phyloP scores from a whole-genome alignment of 495 filamentous ascomycete species.

The Entonaema liquescens region DNA sequence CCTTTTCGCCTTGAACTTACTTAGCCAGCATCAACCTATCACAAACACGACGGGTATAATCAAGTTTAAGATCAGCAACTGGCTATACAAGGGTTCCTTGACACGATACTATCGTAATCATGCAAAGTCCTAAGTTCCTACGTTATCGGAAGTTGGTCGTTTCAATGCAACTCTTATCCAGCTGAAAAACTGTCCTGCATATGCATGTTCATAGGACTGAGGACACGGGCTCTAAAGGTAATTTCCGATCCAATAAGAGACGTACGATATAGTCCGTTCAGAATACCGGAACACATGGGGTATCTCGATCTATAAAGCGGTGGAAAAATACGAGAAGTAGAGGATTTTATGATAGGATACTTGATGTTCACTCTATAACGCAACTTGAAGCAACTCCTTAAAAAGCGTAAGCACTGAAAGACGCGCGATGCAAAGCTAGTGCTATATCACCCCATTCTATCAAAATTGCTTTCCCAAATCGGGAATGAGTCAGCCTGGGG shows the following conservation, averaged over 20 bases:
- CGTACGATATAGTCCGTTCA: not conserved
- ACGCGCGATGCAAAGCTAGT: not conserved
- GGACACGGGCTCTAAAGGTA: not conserved
- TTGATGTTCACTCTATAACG: too few species aligned
- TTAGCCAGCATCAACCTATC: too few species aligned
- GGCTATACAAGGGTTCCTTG: not conserved
- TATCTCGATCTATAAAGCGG: not conserved
- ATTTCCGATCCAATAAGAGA: not conserved
- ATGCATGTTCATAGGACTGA: not conserved
- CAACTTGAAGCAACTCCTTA: too few species aligned
- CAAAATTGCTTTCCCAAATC: not conserved
- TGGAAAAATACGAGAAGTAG: not conserved
- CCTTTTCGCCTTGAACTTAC: too few species aligned
- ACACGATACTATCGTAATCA: not conserved
- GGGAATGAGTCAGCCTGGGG: slow-evolving; percentile 12
- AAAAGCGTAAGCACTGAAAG: not conserved
- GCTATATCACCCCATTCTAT: not conserved
- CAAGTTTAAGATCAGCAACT: too few species aligned
- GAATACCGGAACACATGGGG: not conserved
- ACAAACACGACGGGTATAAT: too few species aligned
- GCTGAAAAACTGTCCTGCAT: not conserved
- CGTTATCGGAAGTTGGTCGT: not conserved
- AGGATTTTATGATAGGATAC: too few species aligned
- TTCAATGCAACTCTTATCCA: not conserved
- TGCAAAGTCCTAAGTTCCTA: not conserved